Conservation (phyloP, 169 alveolate genomes). For the Babesia bovis region DNA sequence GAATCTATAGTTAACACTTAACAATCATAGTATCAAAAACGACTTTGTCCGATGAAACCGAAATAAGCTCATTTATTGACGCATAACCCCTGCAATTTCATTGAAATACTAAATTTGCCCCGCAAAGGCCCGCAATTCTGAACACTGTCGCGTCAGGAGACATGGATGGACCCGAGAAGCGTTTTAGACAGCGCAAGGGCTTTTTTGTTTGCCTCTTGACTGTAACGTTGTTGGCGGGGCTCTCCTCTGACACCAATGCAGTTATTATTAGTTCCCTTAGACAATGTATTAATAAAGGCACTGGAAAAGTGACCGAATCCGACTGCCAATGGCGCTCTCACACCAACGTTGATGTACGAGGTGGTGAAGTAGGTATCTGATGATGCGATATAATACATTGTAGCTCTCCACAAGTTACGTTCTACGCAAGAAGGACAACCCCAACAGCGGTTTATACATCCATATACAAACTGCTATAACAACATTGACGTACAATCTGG, state of each 20-base stretch:
- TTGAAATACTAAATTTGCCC: no score
- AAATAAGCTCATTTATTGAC: no score
- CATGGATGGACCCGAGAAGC: background rate
- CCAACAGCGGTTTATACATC: constrained; percentile 51
- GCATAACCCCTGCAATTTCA: no score
- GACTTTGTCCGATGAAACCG: no score
- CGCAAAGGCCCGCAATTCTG: background rate
- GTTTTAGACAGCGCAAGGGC: background rate
- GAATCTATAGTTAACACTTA: no score
- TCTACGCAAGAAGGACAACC: constrained; percentile 43
- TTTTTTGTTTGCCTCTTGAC: background rate
- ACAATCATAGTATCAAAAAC: no score
- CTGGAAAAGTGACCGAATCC: background rate
- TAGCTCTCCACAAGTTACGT: constrained; percentile 39
- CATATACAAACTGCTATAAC: constrained; percentile 35
- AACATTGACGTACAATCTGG: constrained; percentile 14
- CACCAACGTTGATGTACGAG: constrained; percentile 39
- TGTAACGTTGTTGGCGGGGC: background rate
- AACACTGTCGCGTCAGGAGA: background rate
- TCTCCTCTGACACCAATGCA: constrained; percentile 10
- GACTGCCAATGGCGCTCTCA: constrained; percentile 47
- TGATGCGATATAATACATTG: background rate
- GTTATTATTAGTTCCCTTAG: constrained; percentile 35
- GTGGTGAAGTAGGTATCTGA: constrained; percentile 39
- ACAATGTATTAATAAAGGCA: constrained; percentile 34